Percentiles rank a stretch among this genome's conserved stretches.
Evolutionary conservation across 2,329 filamentous ascomycete genomes (phyloP).

Genomic region (Ophiosphaerella herpotricha): DNA sequence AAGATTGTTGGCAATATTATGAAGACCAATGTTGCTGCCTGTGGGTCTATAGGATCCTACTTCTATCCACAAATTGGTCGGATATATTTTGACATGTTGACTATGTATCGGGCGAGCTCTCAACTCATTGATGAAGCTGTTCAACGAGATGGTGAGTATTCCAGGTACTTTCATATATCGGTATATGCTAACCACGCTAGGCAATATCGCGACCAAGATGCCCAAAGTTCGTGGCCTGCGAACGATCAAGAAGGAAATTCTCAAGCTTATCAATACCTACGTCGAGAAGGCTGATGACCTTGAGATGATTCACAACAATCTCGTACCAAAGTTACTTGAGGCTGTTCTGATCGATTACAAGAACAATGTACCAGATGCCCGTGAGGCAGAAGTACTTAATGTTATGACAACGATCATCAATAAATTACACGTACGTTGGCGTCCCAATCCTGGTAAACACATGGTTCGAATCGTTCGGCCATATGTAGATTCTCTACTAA

Average conservation of each 20-base stretch:
- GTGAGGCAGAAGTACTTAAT: conserved; percentile 94
- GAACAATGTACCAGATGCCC: conserved; percentile 91
- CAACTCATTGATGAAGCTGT: conserved; percentile 94
- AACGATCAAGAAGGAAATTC: conserved; percentile 98
- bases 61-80: conserved; percentile 98
- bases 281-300: conserved; percentile 97
- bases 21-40: conserved; percentile 99
- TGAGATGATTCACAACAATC: conserved; percentile 88
- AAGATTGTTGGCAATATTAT: conserved; percentile 99
- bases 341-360: conserved; percentile 96
- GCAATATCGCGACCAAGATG: conserved; percentile 94
- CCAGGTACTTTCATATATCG: background rate
- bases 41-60: conserved; percentile 92
- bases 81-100: conserved; percentile 97
- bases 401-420: conserved; percentile 98
- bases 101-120: conserved; percentile 98
- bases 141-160: conserved; percentile 71
- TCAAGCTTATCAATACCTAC: conserved; percentile 97
- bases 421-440: conserved; percentile 86
- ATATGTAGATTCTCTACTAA: conserved; percentile 22
- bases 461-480: conserved; percentile 46
- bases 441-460: conserved; percentile 56
- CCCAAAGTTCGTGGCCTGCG: conserved; percentile 92
- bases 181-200: conserved; percentile 54
- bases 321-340: conserved; percentile 94